Conservation (phyloP, 2,329 filamentous ascomycete genomes). For the Diplocarpon rosae region DNA sequence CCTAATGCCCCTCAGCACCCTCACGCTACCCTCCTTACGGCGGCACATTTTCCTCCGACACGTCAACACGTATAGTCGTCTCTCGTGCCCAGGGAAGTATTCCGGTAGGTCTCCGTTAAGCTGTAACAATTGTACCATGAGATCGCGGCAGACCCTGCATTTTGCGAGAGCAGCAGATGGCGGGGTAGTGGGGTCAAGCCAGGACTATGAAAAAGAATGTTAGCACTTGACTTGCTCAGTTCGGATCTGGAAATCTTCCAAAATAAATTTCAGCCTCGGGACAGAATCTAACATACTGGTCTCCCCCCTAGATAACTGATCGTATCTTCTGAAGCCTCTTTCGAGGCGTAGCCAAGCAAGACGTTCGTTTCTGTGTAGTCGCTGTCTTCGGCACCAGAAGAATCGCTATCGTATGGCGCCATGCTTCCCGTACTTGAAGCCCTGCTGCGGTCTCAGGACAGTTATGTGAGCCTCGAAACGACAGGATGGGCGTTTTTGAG, state of each 20-base stretch:
- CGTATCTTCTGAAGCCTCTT: slow-evolving; percentile 61
- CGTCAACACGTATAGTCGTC: slow-evolving; percentile 76
- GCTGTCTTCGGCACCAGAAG: slow-evolving; percentile 55
- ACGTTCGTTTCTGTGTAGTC: slow-evolving; percentile 75
- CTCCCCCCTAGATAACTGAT: slow-evolving; percentile 81
- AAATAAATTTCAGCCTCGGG: too few species aligned
- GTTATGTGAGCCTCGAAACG: too few species aligned
- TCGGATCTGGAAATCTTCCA: too few species aligned
- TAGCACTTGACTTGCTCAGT: background rate
- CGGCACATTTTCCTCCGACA: slow-evolving; percentile 72
- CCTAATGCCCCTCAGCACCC: slow-evolving; percentile 60
- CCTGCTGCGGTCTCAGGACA: background rate
- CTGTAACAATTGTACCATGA: slow-evolving; percentile 79
- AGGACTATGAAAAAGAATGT: slow-evolving; percentile 46
- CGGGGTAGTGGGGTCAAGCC: slow-evolving; percentile 62
- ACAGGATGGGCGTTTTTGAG: background rate
- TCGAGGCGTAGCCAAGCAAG: slow-evolving; percentile 78
- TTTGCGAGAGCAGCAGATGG: slow-evolving; percentile 69
- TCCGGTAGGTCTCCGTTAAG: slow-evolving; percentile 85
- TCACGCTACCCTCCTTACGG: slow-evolving; percentile 71
- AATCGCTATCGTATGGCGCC: slow-evolving; percentile 80
- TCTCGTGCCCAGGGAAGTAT: slow-evolving; percentile 74
- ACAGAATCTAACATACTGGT: slow-evolving; percentile 52
- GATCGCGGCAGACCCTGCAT: slow-evolving; percentile 76
- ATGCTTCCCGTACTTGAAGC: slow-evolving; percentile 32